phyloP scores from a whole-genome alignment of 495 filamentous ascomycete species.

The Thozetella sp. region DNA sequence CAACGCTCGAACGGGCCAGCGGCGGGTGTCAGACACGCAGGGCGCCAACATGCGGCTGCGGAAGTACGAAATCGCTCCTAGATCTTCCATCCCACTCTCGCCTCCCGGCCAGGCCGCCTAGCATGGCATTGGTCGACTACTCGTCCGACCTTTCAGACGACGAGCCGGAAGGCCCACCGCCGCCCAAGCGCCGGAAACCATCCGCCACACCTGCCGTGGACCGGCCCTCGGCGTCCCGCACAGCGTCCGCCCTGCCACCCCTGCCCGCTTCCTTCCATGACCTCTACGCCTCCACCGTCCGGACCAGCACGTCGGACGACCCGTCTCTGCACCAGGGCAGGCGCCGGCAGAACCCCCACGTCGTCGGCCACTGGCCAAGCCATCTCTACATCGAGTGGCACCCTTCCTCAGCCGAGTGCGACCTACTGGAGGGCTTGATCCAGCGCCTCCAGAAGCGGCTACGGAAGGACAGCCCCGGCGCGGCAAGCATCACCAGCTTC shows the following conservation, averaged over 20 bases:
- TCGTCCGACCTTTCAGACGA: constrained; percentile 58
- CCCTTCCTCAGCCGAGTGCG: constrained; percentile 60
- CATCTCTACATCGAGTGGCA: constrained; percentile 94
- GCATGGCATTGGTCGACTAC: constrained; percentile 73
- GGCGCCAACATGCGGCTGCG: background rate
- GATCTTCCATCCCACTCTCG: background rate
- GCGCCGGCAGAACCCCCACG: constrained; percentile 78
- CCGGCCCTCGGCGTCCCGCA: background rate
- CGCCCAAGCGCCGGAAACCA: constrained; percentile 9
- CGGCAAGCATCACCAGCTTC: constrained; percentile 54
- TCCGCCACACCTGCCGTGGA: constrained; percentile 5
- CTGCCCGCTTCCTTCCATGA: constrained; percentile 83
- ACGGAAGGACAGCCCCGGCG: background rate
- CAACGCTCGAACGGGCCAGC: background rate
- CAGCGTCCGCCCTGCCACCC: constrained; percentile 63
- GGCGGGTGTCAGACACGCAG: background rate
- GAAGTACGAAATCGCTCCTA: no score
- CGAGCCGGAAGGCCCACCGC: constrained; percentile 11
- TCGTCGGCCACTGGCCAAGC: constrained; percentile 89
- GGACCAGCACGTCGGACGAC: constrained; percentile 77
- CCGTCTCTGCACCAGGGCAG: constrained; percentile 84
- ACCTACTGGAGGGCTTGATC: constrained; percentile 55
- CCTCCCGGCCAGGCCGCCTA: no score
- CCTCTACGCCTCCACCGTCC: constrained; percentile 79
- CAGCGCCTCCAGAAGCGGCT: constrained; percentile 24